Conservation (phyloP, 2,329 filamentous ascomycete genomes). For the Cyphellophora europaea region DNA sequence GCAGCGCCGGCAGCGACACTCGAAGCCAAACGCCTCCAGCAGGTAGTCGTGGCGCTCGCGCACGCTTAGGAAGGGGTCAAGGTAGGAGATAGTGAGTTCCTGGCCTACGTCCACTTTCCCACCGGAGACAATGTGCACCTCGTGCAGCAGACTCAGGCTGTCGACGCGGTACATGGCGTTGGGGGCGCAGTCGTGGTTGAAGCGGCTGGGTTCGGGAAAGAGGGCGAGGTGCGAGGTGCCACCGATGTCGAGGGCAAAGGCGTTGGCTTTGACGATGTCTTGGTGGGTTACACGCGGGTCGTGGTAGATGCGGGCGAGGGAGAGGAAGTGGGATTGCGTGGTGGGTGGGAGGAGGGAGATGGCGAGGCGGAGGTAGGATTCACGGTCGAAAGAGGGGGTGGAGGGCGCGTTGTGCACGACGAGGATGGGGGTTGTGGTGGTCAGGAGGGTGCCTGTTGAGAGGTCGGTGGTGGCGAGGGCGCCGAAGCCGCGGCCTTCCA, state of each 20-base stretch:
- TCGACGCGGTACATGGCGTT: constrained; percentile 15
- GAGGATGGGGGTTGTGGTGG: constrained; percentile 11
- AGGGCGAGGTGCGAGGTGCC: constrained; percentile 13
- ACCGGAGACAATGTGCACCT: constrained; percentile 24
- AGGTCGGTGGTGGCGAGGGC: constrained; percentile 10
- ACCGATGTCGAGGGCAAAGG: constrained; percentile 14
- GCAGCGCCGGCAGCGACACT: constrained; percentile 13
- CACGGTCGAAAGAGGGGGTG: constrained; percentile 5
- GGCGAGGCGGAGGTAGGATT: constrained; percentile 9
- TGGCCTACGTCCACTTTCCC: constrained; percentile 75
- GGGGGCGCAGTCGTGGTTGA: constrained; percentile 15
- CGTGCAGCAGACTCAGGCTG: constrained; percentile 8
- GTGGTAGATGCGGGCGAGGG: constrained; percentile 10
- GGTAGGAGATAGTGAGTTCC: constrained; percentile 89
- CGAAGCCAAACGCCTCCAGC: constrained; percentile 10
- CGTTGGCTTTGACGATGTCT: constrained; percentile 16
- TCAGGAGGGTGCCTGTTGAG: constrained; percentile 9
- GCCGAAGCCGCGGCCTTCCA: constrained; percentile 11
- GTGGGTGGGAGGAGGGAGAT: constrained; percentile 10
- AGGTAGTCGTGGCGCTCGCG: constrained; percentile 8
- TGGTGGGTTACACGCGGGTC: constrained; percentile 9
- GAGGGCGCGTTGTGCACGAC: constrained; percentile 11
- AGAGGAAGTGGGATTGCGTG: constrained; percentile 7
- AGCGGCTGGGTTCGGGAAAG: constrained; percentile 12
- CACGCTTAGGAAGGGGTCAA: constrained; percentile 7